Percentiles rank a stretch among this genome's conserved stretches.
Conservation (phyloP, 306 rosid species). For the Cajanus cajan region DNA sequence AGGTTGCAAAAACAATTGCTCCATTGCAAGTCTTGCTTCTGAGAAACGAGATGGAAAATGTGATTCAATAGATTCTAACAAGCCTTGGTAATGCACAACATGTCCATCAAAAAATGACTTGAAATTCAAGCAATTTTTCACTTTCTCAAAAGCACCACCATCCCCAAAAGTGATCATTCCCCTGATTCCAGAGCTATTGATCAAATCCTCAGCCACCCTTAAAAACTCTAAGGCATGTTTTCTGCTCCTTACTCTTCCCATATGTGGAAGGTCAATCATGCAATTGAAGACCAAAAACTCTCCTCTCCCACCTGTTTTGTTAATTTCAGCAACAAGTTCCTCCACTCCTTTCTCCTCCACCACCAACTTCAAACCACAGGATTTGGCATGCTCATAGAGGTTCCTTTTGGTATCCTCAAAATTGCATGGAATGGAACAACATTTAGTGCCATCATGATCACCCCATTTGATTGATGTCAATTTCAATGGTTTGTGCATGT, state of each 20-base stretch:
- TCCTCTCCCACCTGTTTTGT: constrained; percentile 39
- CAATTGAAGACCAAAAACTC: constrained; percentile 58
- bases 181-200: constrained; percentile 22
- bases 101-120: constrained; percentile 51
- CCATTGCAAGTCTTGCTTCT: constrained; percentile 61
- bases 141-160: constrained; percentile 43
- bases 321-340: constrained; percentile 47
- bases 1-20: constrained; percentile 54
- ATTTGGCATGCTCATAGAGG: constrained; percentile 45
- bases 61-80: constrained; percentile 54
- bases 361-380: constrained; percentile 47
- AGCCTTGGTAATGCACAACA: constrained; percentile 50
- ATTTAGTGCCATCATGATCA: constrained; percentile 25
- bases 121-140: constrained; percentile 41
- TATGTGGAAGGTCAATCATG: constrained; percentile 51
- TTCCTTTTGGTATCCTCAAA: constrained; percentile 45
- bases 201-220: constrained; percentile 46
- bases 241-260: constrained; percentile 47
- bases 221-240: constrained; percentile 44
- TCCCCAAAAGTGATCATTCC: constrained; percentile 60
- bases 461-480: constrained; percentile 53
- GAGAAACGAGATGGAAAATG: constrained; percentile 36
- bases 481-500: constrained; percentile 36
- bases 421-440: constrained; percentile 25
- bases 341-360: constrained; percentile 51